phyloP scores from a whole-genome alignment of 2,329 filamentous ascomycete genomes.

The Neonectria ditissima region DNA sequence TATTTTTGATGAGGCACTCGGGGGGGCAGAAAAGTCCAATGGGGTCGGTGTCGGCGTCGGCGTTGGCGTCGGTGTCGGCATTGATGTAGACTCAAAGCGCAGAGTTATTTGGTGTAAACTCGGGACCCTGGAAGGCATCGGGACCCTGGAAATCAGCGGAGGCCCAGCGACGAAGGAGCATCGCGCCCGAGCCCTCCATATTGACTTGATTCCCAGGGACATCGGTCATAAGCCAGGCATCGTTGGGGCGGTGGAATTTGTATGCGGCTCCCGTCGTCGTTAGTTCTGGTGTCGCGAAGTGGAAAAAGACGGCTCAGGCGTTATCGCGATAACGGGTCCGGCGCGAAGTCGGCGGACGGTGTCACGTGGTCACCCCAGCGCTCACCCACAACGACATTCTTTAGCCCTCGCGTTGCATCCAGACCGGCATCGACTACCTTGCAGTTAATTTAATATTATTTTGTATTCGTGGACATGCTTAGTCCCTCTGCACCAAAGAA shows the following conservation, averaged over 20 bases:
- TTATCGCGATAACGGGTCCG: slow-evolving; percentile 37
- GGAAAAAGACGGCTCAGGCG: slow-evolving; percentile 37
- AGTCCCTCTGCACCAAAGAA: neutral
- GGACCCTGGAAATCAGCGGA: slow-evolving; percentile 37
- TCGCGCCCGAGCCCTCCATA: slow-evolving; percentile 56
- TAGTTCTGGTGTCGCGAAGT: slow-evolving; percentile 24
- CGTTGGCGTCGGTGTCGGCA: slow-evolving; percentile 3
- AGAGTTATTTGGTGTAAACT: slow-evolving; percentile 22
- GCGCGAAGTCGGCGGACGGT: slow-evolving; percentile 7
- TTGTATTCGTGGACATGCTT: neutral
- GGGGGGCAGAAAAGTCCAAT: slow-evolving; percentile 17
- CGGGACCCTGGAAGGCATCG: slow-evolving; percentile 33
- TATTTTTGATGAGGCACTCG: neutral
- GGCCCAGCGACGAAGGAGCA: slow-evolving; percentile 44
- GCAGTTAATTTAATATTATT: neutral
- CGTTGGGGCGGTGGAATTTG: slow-evolving; percentile 31
- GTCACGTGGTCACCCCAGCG: slow-evolving; percentile 22
- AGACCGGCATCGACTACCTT: neutral
- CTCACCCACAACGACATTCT: neutral
- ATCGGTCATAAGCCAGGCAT: slow-evolving; percentile 59
- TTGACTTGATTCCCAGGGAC: slow-evolving; percentile 58
- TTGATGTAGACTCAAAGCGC: slow-evolving; percentile 39
- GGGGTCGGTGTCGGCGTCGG: neutral
- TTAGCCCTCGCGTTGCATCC: neutral
- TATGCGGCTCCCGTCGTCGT: slow-evolving; percentile 25